A percentile compares a stretch with the other conserved stretches of the same genome.
These are phyloP conservation scores for Posidonia australis DNA, from an alignment of 106 monocot genomes.

Conservation along the genomic window DNA sequence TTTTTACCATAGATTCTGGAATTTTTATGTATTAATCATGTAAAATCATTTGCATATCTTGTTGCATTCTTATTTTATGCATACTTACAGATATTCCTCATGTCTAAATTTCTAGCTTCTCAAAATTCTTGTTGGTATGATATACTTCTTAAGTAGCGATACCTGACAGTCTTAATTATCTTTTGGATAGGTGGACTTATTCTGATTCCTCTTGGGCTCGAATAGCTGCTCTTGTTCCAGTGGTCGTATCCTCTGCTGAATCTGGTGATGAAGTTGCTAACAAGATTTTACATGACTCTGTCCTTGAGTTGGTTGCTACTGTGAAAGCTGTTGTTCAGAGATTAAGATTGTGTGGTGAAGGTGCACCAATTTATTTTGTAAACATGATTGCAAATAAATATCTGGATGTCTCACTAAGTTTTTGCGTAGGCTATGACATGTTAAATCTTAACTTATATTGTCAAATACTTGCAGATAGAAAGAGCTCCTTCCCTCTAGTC, in stretches of 20 bases:
- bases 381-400: neutral
- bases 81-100: too few species aligned
- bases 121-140: too few species aligned
- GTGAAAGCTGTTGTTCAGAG: slow-evolving; percentile 79
- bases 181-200: slow-evolving; percentile 83
- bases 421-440: too few species aligned
- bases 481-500: slow-evolving; percentile 68
- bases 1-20: too few species aligned
- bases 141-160: too few species aligned
- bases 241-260: slow-evolving; percentile 79
- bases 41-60: too few species aligned
- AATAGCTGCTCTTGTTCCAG: slow-evolving; percentile 82
- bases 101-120: too few species aligned
- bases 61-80: too few species aligned
- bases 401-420: neutral
- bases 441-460: neutral
- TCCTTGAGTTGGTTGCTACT: slow-evolving; percentile 65
- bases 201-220: slow-evolving; percentile 98
- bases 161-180: neutral
- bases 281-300: slow-evolving; percentile 67
- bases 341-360: slow-evolving; percentile 77
- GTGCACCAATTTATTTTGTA: slow-evolving; percentile 10
- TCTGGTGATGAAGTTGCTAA: slow-evolving; percentile 89
- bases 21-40: too few species aligned
- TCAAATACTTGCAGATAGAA: slow-evolving; percentile 62